Conservation (phyloP, 2,329 filamentous ascomycete species). For the Sphaerulina populicola region DNA sequence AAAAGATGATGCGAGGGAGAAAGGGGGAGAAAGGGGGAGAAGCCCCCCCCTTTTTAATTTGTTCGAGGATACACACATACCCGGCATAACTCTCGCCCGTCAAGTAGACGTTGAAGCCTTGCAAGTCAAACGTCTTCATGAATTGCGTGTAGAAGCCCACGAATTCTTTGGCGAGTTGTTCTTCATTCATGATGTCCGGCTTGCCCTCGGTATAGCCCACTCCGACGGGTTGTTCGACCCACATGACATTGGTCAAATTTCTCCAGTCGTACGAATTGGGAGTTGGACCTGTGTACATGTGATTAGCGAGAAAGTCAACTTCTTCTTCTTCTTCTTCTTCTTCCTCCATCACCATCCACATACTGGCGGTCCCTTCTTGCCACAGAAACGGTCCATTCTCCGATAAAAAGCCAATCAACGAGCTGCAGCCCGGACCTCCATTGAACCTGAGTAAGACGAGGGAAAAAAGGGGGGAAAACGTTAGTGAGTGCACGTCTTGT, state of each 20-base stretch:
- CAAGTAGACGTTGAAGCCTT: slow-evolving; percentile 41
- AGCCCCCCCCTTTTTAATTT: too few relatives aligned
- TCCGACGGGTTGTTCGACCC: slow-evolving; percentile 49
- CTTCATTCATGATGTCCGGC: slow-evolving; percentile 30
- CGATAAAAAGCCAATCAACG: slow-evolving; percentile 14
- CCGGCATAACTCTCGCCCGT: slow-evolving; percentile 20
- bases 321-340: too few relatives aligned
- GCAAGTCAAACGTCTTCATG: slow-evolving; percentile 41
- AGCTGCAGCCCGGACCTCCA: slow-evolving; percentile 22
- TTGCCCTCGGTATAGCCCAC: slow-evolving; percentile 40
- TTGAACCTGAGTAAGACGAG: slow-evolving; percentile 37
- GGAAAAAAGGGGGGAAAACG: not conserved
- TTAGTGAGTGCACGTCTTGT: too few relatives aligned
- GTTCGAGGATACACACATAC: not conserved
- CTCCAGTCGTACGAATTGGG: slow-evolving; percentile 42
- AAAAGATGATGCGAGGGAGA: too few relatives aligned
- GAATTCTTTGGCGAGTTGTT: slow-evolving; percentile 38
- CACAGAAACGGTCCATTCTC: slow-evolving; percentile 32
- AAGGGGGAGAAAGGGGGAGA: too few relatives aligned
- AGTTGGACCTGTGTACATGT: slow-evolving; percentile 28
- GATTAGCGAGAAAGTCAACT: too few relatives aligned
- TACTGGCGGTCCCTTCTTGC: slow-evolving; percentile 15
- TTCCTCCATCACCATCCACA: not conserved
- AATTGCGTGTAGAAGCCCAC: slow-evolving; percentile 44
- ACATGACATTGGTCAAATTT: slow-evolving; percentile 67